Base-by-base conservation (phyloP, 352 stramenopile genomes). In the Globisporangium splendens region DNA sequence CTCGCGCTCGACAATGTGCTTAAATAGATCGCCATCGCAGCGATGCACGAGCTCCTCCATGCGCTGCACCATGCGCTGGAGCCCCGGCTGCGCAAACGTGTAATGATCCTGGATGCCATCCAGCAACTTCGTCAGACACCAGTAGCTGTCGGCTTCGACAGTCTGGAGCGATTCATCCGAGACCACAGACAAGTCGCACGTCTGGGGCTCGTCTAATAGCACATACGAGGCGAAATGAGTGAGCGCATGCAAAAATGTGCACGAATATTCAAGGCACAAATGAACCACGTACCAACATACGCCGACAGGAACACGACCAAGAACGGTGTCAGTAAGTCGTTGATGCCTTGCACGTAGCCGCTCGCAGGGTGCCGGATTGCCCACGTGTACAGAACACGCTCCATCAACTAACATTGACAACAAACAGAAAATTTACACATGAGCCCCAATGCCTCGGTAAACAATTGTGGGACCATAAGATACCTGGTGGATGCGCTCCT, bases 41-140 rank as follows among this genome's bases (percentile, higher is more conserved):
- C 97, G 86, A 64, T 93, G 87, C 18, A 99, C 91, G 22, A 99
- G 80, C 63, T 99, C 97, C 70, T 99, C 92, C 64, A 99, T 91
- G 39, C 86, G 81, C 67, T 98, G 92, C 41, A 99, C 93, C 97
- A 99, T 99, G 38, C 96, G 90, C 79, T 99, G 97, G 22, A 99
- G 82, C 8, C 98, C 98, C 12, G 97, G 97, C 79, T 99, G 97
- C 60, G 96, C 93, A 46, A 97, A 96, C 12, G 97, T 99, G 72
- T 99, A 99, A 76, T 99, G 97, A 79, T 99, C 98, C 76, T 95
- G 96, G 62, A 99, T 99, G 44, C 96, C 93, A 60, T 99, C 95
- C 47, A 99, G 77, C 1, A 99, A 75, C 70, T 98, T 99, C 21
- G 96, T 99, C 38, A 99, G 75, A 72, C 97, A 99, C 95, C 97